phyloP scores from a whole-genome alignment of 2,329 filamentous ascomycete genomes.

The Botrytis tulipae region DNA sequence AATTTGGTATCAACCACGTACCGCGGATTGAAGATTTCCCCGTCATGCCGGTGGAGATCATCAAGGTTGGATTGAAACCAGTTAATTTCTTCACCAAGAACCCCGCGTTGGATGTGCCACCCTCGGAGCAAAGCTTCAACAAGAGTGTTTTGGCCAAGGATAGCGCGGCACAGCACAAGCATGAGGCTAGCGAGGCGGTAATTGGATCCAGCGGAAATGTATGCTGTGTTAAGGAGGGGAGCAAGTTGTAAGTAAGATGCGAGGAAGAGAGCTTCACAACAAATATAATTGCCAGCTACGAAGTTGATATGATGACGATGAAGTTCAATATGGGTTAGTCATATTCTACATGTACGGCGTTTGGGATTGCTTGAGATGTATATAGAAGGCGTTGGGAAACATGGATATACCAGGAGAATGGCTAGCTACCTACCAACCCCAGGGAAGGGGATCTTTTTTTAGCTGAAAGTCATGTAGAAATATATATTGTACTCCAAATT shows the following conservation, averaged over 20 bases:
- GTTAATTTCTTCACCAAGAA: constrained; percentile 54
- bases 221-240: constrained; percentile 20
- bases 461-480: constrained; percentile 25
- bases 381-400: not conserved
- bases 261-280: not conserved
- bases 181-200: constrained; percentile 5
- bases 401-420: constrained; percentile 20
- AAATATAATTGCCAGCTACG: not conserved
- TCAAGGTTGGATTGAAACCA: constrained; percentile 49
- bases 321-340: not conserved
- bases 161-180: constrained; percentile 4
- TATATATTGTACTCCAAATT: constrained; percentile 22
- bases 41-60: constrained; percentile 63
- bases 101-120: constrained; percentile 51
- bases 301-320: not conserved
- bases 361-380: not conserved
- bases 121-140: constrained; percentile 46
- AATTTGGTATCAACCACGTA: constrained; percentile 62
- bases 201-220: constrained; percentile 14
- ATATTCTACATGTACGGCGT: not conserved
- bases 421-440: constrained; percentile 17
- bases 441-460: not conserved
- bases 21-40: constrained; percentile 65
- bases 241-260: constrained; percentile 7
- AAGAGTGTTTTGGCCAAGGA: constrained; percentile 33